phyloP scores from a whole-genome alignment of 176 grass and related monocot species.

The Raddia distichophylla region DNA sequence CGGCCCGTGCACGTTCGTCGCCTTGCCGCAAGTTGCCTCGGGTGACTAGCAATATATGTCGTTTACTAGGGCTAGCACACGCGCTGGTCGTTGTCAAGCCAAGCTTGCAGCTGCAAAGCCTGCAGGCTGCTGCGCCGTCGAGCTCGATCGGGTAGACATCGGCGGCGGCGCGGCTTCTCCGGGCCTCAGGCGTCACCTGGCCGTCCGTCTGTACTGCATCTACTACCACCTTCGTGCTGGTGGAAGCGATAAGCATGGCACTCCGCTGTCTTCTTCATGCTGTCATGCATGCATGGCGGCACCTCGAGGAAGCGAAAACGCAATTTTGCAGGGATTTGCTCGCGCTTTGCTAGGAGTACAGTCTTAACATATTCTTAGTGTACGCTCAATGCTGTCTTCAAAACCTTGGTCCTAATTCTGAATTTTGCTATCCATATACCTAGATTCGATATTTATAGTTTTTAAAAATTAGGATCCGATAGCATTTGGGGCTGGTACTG shows the following conservation, averaged over 20 bases:
- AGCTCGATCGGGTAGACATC: background rate
- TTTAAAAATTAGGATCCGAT: no score
- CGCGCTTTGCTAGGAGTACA: no score
- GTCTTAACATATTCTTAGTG: no score
- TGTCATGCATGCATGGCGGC: no score
- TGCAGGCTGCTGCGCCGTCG: slow-evolving; percentile 4
- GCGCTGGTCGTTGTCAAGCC: background rate
- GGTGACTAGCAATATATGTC: background rate
- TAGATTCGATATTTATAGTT: no score
- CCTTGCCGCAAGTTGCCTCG: background rate
- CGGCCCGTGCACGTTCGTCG: background rate
- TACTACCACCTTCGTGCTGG: background rate
- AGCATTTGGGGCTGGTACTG: no score
- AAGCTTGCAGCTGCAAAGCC: slow-evolving; percentile 14
- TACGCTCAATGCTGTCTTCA: no score
- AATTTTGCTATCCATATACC: no score
- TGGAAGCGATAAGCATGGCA: background rate
- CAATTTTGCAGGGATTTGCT: background rate
- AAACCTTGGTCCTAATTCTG: no score
- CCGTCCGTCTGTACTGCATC: background rate
- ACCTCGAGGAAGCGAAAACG: background rate
- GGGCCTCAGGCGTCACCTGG: background rate
- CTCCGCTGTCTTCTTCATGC: no score
- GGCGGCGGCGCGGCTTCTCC: slow-evolving; percentile 8
- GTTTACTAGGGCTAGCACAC: background rate